These are phyloP conservation scores for Meripilus lineatus DNA, from an alignment of 1,284 basidiomycete genomes.

Conservation along the genomic window DNA sequence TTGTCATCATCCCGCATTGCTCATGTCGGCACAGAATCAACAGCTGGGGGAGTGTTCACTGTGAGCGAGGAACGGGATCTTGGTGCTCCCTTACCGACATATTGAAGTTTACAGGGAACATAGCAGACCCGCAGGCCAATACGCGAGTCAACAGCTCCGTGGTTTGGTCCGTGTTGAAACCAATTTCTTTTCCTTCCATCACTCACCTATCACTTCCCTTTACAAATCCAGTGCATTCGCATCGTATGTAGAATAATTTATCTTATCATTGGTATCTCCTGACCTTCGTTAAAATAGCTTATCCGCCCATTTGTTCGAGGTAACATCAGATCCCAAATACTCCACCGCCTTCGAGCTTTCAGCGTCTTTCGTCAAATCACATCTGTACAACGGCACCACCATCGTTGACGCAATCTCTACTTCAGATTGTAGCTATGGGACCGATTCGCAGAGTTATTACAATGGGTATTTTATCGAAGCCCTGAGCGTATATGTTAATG, in stretches of 20 bases:
- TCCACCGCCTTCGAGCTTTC: conserved; percentile 4
- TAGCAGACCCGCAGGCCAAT: background rate
- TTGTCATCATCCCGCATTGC: no score
- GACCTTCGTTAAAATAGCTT: background rate
- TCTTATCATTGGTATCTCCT: background rate
- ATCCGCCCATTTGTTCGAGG: conserved; percentile 8
- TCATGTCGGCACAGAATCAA: background rate
- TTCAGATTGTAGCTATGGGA: background rate
- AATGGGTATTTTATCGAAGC: conserved; percentile 4
- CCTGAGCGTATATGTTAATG: conserved; percentile 7
- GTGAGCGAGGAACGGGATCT: background rate
- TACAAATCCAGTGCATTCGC: background rate
- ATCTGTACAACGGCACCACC: conserved; percentile 4
- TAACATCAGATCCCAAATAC: conserved; percentile 1
- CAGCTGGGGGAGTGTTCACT: conserved; percentile 6
- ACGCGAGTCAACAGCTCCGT: background rate
- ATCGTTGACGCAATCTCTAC: conserved; percentile 2
- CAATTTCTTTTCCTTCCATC: background rate
- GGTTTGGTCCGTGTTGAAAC: background rate
- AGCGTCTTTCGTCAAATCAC: conserved; percentile 1
- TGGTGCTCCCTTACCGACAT: background rate
- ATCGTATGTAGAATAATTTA: background rate
- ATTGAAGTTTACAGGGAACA: background rate
- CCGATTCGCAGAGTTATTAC: background rate
- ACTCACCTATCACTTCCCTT: background rate